Base-by-base conservation (phyloP, 495 filamentous ascomycete species). In the Talaromyces liani region DNA sequence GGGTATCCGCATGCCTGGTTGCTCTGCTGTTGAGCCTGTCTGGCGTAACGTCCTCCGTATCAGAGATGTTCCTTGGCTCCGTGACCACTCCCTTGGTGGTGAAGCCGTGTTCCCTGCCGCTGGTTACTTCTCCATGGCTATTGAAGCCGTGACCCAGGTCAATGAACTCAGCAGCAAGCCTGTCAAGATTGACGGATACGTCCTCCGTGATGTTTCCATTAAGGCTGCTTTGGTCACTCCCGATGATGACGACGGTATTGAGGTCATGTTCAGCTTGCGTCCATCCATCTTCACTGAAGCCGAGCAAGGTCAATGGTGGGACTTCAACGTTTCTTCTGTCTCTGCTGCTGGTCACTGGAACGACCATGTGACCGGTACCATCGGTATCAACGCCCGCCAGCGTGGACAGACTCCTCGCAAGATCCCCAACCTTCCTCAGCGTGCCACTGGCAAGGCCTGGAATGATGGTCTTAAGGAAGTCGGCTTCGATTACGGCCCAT, bases 101-200 rank as follows among this genome's bases (percentile, higher is more conserved):
- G 69, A 77, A 18, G 64, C 75, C 9, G 67, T 83, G 1, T 84
- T 83, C 65, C 83, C 83, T 0, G 71, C 58, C 2, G 69, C 80
- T 0, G 79, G 73, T 1, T 83, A 74, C 62, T 58, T 83, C 25
- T 70, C 73, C 20, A 83, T 84, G 80, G 77, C 73, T 0, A 64
- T 76, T 10, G 80, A 84, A 61, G 81, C 79, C 0, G 69, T 79
- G 10, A 63, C 60, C 33, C 71, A 77, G 53, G 63, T 69, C 77
- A 79, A 55, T 10, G 69, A 14, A 47, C 57, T 14, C n/a, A 61
- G 25, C 27, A 27, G 20, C 22, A 31, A 54, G 22, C 36, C 24
- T 29, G 64, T 64, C n/a, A 64, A 66, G 2, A 61, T 61, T 14
- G 24, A 45, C 18, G 59, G 59, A 25, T 45, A 51, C 29, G 36